phyloP scores from a whole-genome alignment of 2,329 filamentous ascomycete genomes.

The Ophiostoma novo-ulmi region DNA sequence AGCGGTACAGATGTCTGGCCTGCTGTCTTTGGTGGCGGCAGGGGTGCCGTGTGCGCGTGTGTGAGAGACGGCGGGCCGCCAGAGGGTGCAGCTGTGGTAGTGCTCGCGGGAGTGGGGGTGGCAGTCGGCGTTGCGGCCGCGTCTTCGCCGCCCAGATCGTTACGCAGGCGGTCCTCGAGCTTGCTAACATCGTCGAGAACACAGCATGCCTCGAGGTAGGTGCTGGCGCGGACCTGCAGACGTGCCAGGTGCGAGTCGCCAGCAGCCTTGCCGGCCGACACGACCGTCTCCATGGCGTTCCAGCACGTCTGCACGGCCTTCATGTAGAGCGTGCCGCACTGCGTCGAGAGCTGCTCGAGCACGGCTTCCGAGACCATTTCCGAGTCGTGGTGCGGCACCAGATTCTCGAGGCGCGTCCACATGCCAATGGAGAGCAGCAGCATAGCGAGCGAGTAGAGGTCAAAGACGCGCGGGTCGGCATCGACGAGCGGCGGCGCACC shows the following conservation, averaged over 20 bases:
- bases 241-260: conserved; percentile 49
- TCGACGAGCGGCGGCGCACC: conserved; percentile 43
- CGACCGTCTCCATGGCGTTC: conserved; percentile 61
- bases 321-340: conserved; percentile 70
- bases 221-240: conserved; percentile 51
- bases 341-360: conserved; percentile 57
- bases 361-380: conserved; percentile 56
- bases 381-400: conserved; percentile 42
- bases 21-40: not conserved
- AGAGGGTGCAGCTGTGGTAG: not conserved
- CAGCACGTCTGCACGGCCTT: conserved; percentile 69
- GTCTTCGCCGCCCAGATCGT: conserved; percentile 40
- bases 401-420: conserved; percentile 61
- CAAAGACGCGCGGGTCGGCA: conserved; percentile 54
- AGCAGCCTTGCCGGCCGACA: conserved; percentile 37
- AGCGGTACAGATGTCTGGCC: not conserved
- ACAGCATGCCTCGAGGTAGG: conserved; percentile 58
- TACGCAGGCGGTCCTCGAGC: conserved; percentile 49
- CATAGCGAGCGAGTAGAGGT: conserved; percentile 69
- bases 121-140: not conserved
- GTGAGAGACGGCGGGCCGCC: not conserved
- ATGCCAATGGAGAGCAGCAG: conserved; percentile 69
- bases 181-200: conserved; percentile 56
- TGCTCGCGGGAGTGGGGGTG: not conserved
- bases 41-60: conserved; percentile 18